Evolutionary conservation across 2,329 filamentous ascomycete species (phyloP).

Genomic region (Dothideomycetes sp.): DNA sequence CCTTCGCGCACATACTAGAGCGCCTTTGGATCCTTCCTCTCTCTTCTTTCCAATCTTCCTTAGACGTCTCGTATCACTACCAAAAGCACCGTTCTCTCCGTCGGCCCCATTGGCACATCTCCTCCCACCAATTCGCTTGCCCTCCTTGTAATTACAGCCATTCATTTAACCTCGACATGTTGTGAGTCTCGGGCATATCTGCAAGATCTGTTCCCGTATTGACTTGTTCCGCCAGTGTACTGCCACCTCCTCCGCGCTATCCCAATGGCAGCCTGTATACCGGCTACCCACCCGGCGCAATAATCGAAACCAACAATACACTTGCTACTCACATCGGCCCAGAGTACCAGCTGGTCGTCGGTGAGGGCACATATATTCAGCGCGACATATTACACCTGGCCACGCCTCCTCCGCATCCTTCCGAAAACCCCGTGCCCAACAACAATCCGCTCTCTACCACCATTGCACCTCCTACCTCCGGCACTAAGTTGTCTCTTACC

Average conservation of each 20-base stretch:
- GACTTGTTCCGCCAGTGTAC: slow-evolving; percentile 55
- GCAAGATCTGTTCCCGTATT: too few relatives aligned
- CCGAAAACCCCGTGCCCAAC: slow-evolving; percentile 77
- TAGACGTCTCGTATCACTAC: too few relatives aligned
- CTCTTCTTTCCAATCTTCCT: too few relatives aligned
- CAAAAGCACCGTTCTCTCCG: too few relatives aligned
- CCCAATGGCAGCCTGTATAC: slow-evolving; percentile 64
- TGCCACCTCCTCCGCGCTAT: slow-evolving; percentile 79
- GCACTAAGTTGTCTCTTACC: slow-evolving; percentile 74
- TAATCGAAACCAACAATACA: slow-evolving; percentile 92
- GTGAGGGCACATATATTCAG: slow-evolving; percentile 87
- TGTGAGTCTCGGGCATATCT: too few relatives aligned
- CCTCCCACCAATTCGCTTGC: too few relatives aligned
- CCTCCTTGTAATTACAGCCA: too few relatives aligned
- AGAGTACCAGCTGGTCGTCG: slow-evolving; percentile 83
- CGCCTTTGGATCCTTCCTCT: too few relatives aligned
- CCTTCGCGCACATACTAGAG: too few relatives aligned
- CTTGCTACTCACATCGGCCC: slow-evolving; percentile 69
- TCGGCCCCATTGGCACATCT: too few relatives aligned
- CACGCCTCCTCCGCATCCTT: slow-evolving; percentile 89
- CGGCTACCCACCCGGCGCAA: slow-evolving; percentile 53
- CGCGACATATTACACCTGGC: slow-evolving; percentile 88
- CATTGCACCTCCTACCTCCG: slow-evolving; percentile 71
- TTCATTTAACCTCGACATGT: too few relatives aligned
- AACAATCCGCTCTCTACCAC: slow-evolving; percentile 85